These are phyloP conservation scores for Chenopodium berlandieri DNA, from an alignment of 148 eudicot genomes.

Conservation along the genomic window DNA sequence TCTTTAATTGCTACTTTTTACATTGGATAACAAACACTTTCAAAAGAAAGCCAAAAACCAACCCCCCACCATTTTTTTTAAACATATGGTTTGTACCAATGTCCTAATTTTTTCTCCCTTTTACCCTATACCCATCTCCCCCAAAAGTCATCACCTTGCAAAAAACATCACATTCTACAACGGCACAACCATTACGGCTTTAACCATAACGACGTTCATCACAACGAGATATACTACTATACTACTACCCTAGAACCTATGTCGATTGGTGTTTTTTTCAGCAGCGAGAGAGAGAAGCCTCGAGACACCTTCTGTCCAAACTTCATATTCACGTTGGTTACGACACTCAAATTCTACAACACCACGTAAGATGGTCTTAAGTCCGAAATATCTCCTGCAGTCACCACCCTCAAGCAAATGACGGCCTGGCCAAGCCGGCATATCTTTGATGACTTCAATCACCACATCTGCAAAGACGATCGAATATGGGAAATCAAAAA, in stretches of 20 bases:
- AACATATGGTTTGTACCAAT: conserved; percentile 40
- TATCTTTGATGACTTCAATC: conserved; percentile 72
- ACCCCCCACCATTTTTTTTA: conserved; percentile 34
- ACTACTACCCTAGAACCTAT: conserved; percentile 27
- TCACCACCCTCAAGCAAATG: conserved; percentile 83
- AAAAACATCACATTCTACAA: conserved; percentile 17
- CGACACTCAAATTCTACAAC: conserved; percentile 90
- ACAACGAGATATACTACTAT: not conserved
- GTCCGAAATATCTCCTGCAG: conserved; percentile 63
- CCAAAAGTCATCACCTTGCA: conserved; percentile 11
- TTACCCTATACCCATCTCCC: conserved; percentile 24
- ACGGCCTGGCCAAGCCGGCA: conserved; percentile 97
- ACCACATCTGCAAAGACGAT: conserved; percentile 56
- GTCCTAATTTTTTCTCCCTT: conserved; percentile 3
- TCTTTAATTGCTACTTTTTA: conserved; percentile 32
- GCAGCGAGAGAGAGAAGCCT: conserved; percentile 68
- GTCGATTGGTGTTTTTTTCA: conserved; percentile 40
- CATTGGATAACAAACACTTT: conserved; percentile 21
- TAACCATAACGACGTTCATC: conserved; percentile 14
- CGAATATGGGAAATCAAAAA: conserved; percentile 4
- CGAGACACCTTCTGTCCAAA: conserved; percentile 91
- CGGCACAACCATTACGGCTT: not conserved
- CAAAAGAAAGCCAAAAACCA: conserved; percentile 10
- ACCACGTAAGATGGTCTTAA: conserved; percentile 71
- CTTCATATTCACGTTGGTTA: conserved; percentile 70